Conservation (phyloP, 768 basidiomycete genomes). For the Dentipellis sp. region DNA sequence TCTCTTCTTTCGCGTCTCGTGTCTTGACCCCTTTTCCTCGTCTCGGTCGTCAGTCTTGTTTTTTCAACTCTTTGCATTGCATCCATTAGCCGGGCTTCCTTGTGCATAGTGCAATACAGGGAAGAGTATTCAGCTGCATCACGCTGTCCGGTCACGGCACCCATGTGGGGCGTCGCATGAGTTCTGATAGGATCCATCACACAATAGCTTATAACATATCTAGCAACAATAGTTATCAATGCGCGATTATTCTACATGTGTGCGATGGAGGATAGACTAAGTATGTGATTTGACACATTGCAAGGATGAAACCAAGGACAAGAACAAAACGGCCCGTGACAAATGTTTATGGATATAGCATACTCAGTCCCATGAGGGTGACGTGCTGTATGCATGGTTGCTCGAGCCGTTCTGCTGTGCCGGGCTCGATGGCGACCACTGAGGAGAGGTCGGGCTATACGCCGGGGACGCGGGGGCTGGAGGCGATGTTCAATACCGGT, state of each 20-base stretch:
- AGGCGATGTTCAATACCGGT: constrained; percentile 11
- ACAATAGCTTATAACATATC: constrained; percentile 8
- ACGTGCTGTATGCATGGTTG: constrained; percentile 35
- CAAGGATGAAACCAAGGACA: neutral
- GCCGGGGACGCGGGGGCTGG: constrained; percentile 77
- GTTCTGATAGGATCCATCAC: neutral
- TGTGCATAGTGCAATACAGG: constrained; percentile 18
- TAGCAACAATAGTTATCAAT: constrained; percentile 6
- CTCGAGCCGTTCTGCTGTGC: constrained; percentile 38
- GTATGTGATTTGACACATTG: constrained; percentile 8
- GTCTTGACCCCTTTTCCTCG: constrained; percentile 13
- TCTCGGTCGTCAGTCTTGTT: constrained; percentile 13
- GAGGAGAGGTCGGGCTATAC: constrained; percentile 80
- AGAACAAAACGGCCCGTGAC: constrained; percentile 3
- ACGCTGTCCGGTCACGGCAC: constrained; percentile 10
- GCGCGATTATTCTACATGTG: constrained; percentile 3
- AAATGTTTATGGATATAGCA: neutral
- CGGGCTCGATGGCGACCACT: constrained; percentile 78
- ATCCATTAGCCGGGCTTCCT: constrained; percentile 11
- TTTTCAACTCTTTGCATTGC: constrained; percentile 17
- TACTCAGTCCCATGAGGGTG: constrained; percentile 42
- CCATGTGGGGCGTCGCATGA: no score
- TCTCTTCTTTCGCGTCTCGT: neutral
- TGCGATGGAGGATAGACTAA: neutral
- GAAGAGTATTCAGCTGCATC: constrained; percentile 13